A percentile compares a stretch with the other conserved stretches of the same genome.
phyloP scores from a whole-genome alignment of 2,329 filamentous ascomycete genomes.

The Epichloe elymi region DNA sequence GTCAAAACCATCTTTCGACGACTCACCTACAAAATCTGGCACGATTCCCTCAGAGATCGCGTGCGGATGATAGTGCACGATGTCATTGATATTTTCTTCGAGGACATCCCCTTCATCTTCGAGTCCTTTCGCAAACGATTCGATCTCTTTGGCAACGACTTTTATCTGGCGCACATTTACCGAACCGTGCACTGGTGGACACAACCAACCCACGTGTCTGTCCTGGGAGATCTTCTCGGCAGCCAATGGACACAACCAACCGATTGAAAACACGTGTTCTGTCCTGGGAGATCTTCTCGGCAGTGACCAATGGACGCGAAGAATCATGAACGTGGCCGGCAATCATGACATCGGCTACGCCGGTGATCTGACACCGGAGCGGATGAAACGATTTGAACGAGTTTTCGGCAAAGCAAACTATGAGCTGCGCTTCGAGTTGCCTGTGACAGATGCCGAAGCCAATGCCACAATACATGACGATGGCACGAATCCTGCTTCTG shows the following conservation, averaged over 20 bases:
- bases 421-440: conserved; percentile 62
- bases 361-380: conserved; percentile 68
- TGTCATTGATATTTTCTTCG: conserved; percentile 44
- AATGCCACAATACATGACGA: conserved; percentile 29
- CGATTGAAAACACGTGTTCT: conserved; percentile 70
- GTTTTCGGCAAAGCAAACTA: conserved; percentile 85
- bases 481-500: conserved; percentile 30
- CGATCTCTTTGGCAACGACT: conserved; percentile 88
- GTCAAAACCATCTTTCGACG: conserved; percentile 32
- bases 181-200: conserved; percentile 74
- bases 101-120: conserved; percentile 56
- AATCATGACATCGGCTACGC: conserved; percentile 97
- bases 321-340: conserved; percentile 79
- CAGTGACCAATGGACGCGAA: conserved; percentile 49
- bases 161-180: conserved; percentile 88
- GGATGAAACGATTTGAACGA: conserved; percentile 68
- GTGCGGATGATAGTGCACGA: conserved; percentile 43
- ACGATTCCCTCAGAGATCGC: conserved; percentile 36
- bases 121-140: conserved; percentile 62
- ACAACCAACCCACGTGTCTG: conserved; percentile 70
- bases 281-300: conserved; percentile 81
- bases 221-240: conserved; percentile 82
- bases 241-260: conserved; percentile 85
- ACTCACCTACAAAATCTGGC: conserved; percentile 31
- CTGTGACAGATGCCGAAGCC: conserved; percentile 25